Base-by-base conservation (phyloP, 176 grass and related monocot species). In the Avena sativa region DNA sequence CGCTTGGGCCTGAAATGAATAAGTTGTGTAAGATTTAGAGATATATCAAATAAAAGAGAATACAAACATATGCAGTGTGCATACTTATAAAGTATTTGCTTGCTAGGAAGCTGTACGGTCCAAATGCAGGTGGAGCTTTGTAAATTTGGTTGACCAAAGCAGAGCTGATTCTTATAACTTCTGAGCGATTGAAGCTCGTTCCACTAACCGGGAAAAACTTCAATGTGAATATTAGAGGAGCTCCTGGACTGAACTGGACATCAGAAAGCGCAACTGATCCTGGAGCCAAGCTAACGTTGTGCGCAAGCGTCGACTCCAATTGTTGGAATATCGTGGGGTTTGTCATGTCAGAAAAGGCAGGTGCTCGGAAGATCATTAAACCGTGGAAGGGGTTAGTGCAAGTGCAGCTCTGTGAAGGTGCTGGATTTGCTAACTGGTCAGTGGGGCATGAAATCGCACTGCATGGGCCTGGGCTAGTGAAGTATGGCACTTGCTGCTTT, bases 71-170 rank as follows among this genome's bases (percentile, higher is more conserved):
- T 74, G 14, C 7, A 55, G 8, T 52, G 15, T 85, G 40, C 77
- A 28, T 81, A 94, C 90, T 80, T 91, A 62, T 44, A 62, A 91
- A 88, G 61, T 92, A 94, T 80, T 50, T 26, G 32, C 16, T 79
- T 71, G 79, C 93, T 64, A 59, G n/a, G 85, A 94, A 94, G 48
- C 80, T 83, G 52, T 88, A 92, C 12, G 93, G 93, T 79, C 93
- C 93, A 80, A 90, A 94, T 5, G 8, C 1, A 9, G 3, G 0
- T 44, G 90, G 93, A 79, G 90, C 78, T 53, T 76, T 88, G 13
- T 60, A 88, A 58, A 34, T 88, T 83, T 89, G 81, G 71, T 90
- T 88, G 73, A 80, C 90, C 49, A 94, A 81, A 86, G 47, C 44
- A 82, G 80, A 64, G 58, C 59, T 85, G 30, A 89, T 92, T 74